Conservation (phyloP, 495 filamentous ascomycete genomes). For the Lindgomyces ingoldianus region DNA sequence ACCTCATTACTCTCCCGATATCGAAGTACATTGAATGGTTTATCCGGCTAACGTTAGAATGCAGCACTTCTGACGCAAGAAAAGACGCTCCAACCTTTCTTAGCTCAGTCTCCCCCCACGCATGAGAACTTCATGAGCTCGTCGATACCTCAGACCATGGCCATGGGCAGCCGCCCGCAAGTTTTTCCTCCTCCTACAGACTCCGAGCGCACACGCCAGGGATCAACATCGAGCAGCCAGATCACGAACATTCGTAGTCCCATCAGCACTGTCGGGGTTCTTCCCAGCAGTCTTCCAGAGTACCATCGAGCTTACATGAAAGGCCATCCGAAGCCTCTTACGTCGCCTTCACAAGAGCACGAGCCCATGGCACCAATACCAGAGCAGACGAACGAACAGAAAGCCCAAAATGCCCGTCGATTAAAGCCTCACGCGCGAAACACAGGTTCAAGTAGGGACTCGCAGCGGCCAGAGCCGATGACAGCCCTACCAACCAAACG, state of each 20-base stretch:
- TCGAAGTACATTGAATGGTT: background rate
- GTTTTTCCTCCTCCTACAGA: constrained; percentile 12
- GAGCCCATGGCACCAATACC: background rate
- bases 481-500: constrained; percentile 58
- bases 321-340: constrained; percentile 42
- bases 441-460: constrained; percentile 59
- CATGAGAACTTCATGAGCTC: constrained; percentile 34
- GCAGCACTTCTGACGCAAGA: constrained; percentile 52
- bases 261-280: constrained; percentile 80
- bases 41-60: constrained; percentile 23
- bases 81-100: constrained; percentile 50
- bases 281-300: constrained; percentile 84
- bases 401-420: constrained; percentile 70
- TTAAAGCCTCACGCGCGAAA: constrained; percentile 87
- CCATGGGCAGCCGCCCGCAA: constrained; percentile 12
- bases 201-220: constrained; percentile 41
- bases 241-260: constrained; percentile 39
- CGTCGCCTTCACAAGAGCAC: background rate
- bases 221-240: constrained; percentile 40
- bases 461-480: constrained; percentile 67
- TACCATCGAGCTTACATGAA: constrained; percentile 91
- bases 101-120: constrained; percentile 56
- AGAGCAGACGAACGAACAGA: constrained; percentile 65
- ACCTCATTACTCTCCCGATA: background rate
- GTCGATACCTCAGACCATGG: constrained; percentile 15